Conservation (phyloP, 495 filamentous ascomycete genomes). For the Parathielavia appendiculata region DNA sequence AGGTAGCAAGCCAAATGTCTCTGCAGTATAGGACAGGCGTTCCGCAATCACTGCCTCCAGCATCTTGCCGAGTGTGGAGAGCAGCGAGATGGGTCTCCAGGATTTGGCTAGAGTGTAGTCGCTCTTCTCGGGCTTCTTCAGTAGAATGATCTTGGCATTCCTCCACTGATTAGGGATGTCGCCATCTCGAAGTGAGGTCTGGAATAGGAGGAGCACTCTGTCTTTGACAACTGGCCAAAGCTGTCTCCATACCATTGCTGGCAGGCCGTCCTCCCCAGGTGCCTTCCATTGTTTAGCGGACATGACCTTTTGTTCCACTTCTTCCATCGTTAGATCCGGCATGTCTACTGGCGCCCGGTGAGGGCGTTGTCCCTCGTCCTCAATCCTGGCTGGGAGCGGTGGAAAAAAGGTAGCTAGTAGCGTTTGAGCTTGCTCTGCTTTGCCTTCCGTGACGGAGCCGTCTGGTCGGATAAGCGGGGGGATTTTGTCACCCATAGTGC, state of each 20-base stretch:
- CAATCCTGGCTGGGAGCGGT: not conserved
- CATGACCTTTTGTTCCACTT: not conserved
- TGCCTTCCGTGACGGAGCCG: not conserved
- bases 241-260: not conserved
- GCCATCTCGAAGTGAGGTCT: conserved; percentile 4
- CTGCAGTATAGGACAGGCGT: not conserved
- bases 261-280: not conserved
- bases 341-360: not conserved
- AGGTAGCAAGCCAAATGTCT: too few species aligned
- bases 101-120: conserved; percentile 8
- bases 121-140: not conserved
- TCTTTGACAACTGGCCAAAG: conserved; percentile 5
- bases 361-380: conserved; percentile 3
- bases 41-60: not conserved
- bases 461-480: not conserved
- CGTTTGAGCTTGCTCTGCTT: conserved; percentile 3
- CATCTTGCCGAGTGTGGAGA: not conserved
- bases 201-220: not conserved
- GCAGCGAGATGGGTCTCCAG: conserved; percentile 2
- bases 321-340: not conserved
- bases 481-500: not conserved
- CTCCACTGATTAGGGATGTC: conserved; percentile 3
- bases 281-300: not conserved
- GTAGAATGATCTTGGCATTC: not conserved
- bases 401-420: conserved; percentile 6